phyloP scores from a whole-genome alignment of 2,329 filamentous ascomycete species.

The Paecilomyces sp. region DNA sequence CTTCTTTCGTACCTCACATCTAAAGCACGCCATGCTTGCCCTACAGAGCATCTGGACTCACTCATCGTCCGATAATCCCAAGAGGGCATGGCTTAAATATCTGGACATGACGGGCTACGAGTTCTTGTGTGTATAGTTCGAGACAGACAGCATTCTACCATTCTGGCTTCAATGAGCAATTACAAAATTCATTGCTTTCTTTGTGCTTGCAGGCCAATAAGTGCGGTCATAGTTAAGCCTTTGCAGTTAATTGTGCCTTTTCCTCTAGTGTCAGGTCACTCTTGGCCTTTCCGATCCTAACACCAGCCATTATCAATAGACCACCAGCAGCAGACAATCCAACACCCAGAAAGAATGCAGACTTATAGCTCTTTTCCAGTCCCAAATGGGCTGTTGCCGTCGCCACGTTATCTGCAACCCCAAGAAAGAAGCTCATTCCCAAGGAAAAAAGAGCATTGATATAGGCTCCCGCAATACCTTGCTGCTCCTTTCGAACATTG shows the following conservation, averaged over 20 bases:
- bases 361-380: conserved; percentile 50
- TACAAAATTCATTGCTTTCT: neutral
- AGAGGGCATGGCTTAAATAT: neutral
- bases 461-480: conserved; percentile 65
- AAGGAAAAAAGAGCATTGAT: conserved; percentile 66
- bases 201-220: neutral
- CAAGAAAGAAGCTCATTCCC: conserved; percentile 61
- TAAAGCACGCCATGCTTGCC: neutral
- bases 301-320: neutral
- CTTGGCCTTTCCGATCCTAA: neutral
- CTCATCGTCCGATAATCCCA: neutral
- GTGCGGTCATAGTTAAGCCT: neutral
- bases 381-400: conserved; percentile 43
- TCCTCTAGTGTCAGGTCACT: neutral
- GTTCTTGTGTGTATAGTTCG: neutral
- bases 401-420: conserved; percentile 58
- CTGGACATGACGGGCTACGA: neutral
- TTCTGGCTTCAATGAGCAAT: no score
- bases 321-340: neutral
- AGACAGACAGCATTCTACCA: no score
- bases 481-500: conserved; percentile 48
- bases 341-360: conserved; percentile 42
- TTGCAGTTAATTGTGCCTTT: neutral
- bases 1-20: neutral
- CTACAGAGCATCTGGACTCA: neutral